Evolutionary conservation across 345 rosid genomes (phyloP).

Genomic region (Populus pruinosa): DNA sequence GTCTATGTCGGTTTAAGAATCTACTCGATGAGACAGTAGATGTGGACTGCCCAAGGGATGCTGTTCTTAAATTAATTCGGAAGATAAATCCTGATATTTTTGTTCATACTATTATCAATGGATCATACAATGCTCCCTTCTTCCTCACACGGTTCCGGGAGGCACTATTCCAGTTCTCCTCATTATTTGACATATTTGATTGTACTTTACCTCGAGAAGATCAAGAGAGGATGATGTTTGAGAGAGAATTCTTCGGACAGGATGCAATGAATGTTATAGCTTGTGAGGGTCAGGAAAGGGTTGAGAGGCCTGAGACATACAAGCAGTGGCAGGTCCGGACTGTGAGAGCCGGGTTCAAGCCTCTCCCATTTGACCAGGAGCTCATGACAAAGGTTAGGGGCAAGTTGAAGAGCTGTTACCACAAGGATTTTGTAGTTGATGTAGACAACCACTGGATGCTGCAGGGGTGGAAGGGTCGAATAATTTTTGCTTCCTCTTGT

Average conservation of each 20-base stretch:
- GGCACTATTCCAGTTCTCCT: conserved; percentile 89
- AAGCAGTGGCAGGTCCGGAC: conserved; percentile 88
- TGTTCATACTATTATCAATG: conserved; percentile 59
- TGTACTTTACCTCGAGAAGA: conserved; percentile 73
- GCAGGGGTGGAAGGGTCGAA: conserved; percentile 96
- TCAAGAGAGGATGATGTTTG: conserved; percentile 62
- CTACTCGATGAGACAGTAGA: conserved; percentile 72
- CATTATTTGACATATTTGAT: conserved; percentile 85
- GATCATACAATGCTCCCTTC: conserved; percentile 80
- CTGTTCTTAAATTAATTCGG: conserved; percentile 56
- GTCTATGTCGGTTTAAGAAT: conserved; percentile 62
- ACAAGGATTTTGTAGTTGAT: conserved; percentile 77
- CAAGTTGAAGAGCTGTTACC: conserved; percentile 49
- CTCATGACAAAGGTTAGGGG: conserved; percentile 40
- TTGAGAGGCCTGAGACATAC: conserved; percentile 90
- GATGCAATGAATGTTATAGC: conserved; percentile 85
- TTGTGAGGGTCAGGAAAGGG: conserved; percentile 89
- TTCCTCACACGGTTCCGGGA: conserved; percentile 85
- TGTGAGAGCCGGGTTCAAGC: conserved; percentile 72
- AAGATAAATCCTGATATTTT: conserved; percentile 68
- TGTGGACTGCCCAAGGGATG: conserved; percentile 55
- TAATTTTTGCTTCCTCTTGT: conserved; percentile 63
- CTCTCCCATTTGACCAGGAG: conserved; percentile 48
- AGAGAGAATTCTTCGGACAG: conserved; percentile 71
- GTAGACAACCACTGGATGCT: conserved; percentile 70